A percentile compares a stretch with the other conserved stretches of the same genome.
phyloP scores from a whole-genome alignment of 163 green algal genomes.

The Chlamydomonas reinhardtii region DNA sequence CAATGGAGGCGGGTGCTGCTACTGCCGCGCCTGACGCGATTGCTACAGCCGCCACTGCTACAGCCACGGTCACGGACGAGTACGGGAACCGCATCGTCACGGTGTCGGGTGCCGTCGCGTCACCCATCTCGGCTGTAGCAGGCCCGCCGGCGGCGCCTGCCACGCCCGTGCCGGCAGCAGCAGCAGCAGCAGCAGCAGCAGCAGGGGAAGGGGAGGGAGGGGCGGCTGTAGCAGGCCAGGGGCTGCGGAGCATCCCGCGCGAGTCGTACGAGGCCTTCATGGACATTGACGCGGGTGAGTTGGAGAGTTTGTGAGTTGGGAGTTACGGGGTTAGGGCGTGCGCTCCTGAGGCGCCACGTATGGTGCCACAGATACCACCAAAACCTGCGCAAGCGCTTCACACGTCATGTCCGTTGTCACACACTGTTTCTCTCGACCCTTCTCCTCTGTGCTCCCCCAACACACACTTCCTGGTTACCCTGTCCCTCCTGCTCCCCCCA shows the following conservation, averaged over 20 bases:
- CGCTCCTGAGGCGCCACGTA: too few relatives aligned
- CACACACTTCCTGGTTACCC: too few relatives aligned
- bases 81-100: neutral
- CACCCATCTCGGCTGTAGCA: neutral
- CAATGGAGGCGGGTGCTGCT: too few relatives aligned
- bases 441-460: too few relatives aligned
- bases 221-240: neutral
- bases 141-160: neutral
- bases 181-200: neutral
- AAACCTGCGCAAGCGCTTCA: too few relatives aligned
- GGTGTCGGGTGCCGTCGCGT: neutral
- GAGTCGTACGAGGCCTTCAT: slow-evolving; percentile 3
- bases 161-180: neutral
- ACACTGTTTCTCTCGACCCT: too few relatives aligned
- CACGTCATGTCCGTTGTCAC: too few relatives aligned
- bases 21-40: too few relatives aligned
- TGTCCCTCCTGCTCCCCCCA: neutral
- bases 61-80: neutral
- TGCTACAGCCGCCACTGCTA: too few relatives aligned
- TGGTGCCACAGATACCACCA: too few relatives aligned
- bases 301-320: too few relatives aligned
- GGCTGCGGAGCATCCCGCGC: neutral
- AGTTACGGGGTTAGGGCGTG: too few relatives aligned
- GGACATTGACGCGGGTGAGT: slow-evolving; percentile 36
- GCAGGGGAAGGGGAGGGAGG: neutral